Base-by-base conservation (phyloP, 2,329 filamentous ascomycete species). In the Parastagonospora avenae region DNA sequence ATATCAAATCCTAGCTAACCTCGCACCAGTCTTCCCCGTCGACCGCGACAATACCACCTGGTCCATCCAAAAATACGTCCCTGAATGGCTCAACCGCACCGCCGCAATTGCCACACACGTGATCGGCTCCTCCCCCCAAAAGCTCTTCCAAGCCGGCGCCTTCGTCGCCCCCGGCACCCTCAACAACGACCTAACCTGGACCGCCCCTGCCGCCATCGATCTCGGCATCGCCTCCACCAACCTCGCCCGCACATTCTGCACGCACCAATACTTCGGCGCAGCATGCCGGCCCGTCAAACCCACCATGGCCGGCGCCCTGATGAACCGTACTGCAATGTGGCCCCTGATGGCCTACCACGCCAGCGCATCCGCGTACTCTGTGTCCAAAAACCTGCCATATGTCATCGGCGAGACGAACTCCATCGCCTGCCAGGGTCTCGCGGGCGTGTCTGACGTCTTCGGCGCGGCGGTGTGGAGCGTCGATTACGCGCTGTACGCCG, bases 381-480 rank as follows among this genome's bases (percentile, higher is more conserved):
- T 72, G 2, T 74, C 66, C n/a, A 59, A 64, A 8, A 50, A 62
- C 14, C 57, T 82, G 4, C 81, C 81, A 0, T 82, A 83, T 54
- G 81, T 86, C 50, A 74, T 86, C 1, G 83, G 83, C 50, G 84
- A 88, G 71, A 79, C 80, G 41, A 88, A 88, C 69, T 85, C 81
- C 5, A 78, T 88, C 10, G 86, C 82, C 66, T 82, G 83, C 65
- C 76, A 87, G 70, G 85, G 85, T 46, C 77, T 79, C 5, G 81
- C 84, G 0, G 84, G 84, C 0, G 74, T 87, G n/a, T 86, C 83
- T 33, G 85, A 88, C 71, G 78, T 83, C 0, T 88, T 88, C 65
- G 85, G 85, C 29, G 85, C 85, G 3, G 84, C 85, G 10, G 80
- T 88, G 11, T 88, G 85, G 85, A 82, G 77, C 16, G 63, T 87